These are phyloP conservation scores for Nannizziopsis arthrosporioides DNA, from an alignment of 2,329 filamentous ascomycete genomes.

Conservation along the genomic window DNA sequence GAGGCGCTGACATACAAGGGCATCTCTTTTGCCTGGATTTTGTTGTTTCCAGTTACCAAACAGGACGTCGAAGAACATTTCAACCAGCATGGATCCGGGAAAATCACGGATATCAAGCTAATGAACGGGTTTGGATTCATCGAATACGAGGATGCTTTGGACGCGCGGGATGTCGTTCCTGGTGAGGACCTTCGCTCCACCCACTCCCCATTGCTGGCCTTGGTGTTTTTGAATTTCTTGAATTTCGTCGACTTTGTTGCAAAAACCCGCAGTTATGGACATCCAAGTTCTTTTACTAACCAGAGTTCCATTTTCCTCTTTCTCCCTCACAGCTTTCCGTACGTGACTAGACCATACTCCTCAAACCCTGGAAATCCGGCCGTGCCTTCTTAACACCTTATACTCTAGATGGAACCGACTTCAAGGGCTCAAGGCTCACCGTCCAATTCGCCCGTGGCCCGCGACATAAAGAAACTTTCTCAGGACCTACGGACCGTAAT, in stretches of 20 bases:
- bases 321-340: conserved; percentile 42
- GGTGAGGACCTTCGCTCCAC: conserved; percentile 48
- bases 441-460: conserved; percentile 96
- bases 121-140: conserved; percentile 99
- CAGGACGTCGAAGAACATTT: conserved; percentile 94
- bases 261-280: neutral
- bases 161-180: conserved; percentile 95
- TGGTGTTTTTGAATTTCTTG: conserved; percentile 1
- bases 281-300: conserved; percentile 5
- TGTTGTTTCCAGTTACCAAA: conserved; percentile 66
- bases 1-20: conserved; percentile 25
- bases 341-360: conserved; percentile 22
- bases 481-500: conserved; percentile 51
- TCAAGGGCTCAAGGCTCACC: conserved; percentile 94
- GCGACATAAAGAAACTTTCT: conserved; percentile 54
- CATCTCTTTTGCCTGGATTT: conserved; percentile 22
- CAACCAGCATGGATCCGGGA: conserved; percentile 85
- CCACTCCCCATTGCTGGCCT: conserved; percentile 12
- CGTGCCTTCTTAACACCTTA: conserved; percentile 26
- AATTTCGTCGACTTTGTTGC: conserved; percentile 1
- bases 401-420: conserved; percentile 74
- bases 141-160: conserved; percentile 97
- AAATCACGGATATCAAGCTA: conserved; percentile 97
- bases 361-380: conserved; percentile 23
- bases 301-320: conserved; percentile 3